Percentiles rank a stretch among this genome's conserved stretches.
These are phyloP conservation scores for Flaveria brownii DNA, from an alignment of 129 eudicot genomes.

Conservation along the genomic window DNA sequence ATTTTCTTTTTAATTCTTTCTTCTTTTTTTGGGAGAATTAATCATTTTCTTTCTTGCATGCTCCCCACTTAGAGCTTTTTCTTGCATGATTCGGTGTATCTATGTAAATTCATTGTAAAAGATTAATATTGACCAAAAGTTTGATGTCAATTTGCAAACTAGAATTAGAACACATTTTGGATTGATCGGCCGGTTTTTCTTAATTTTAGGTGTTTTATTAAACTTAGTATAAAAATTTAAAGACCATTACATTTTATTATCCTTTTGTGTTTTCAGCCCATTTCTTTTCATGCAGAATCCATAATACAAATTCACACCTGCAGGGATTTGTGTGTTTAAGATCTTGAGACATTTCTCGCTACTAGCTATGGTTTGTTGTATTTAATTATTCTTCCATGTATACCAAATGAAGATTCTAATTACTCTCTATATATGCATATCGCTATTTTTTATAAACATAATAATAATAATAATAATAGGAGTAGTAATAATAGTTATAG, in stretches of 20 bases:
- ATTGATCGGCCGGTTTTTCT: not conserved
- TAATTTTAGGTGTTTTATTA: not conserved
- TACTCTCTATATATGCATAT: no score
- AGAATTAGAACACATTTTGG: no score
- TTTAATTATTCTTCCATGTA: no score
- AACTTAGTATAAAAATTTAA: not conserved
- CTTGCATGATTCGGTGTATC: conserved; percentile 1
- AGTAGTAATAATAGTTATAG: no score
- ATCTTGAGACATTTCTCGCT: not conserved
- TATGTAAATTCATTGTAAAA: not conserved
- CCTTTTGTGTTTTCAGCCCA: not conserved
- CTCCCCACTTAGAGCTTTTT: conserved; percentile 7
- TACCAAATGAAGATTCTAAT: no score
- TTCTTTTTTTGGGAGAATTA: not conserved
- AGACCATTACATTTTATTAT: not conserved
- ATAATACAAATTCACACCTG: not conserved
- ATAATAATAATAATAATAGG: no score
- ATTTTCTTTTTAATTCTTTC: not conserved
- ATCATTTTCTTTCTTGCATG: conserved; percentile 21
- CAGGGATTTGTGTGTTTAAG: not conserved
- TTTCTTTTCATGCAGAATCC: not conserved
- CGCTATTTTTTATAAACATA: no score
- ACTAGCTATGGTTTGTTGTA: not conserved
- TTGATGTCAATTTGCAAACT: no score
- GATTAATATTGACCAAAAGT: no score